A percentile compares a stretch with the other conserved stretches of the same genome.
Conservation (phyloP, 495 filamentous ascomycete genomes). For the Tirmania nivea region DNA sequence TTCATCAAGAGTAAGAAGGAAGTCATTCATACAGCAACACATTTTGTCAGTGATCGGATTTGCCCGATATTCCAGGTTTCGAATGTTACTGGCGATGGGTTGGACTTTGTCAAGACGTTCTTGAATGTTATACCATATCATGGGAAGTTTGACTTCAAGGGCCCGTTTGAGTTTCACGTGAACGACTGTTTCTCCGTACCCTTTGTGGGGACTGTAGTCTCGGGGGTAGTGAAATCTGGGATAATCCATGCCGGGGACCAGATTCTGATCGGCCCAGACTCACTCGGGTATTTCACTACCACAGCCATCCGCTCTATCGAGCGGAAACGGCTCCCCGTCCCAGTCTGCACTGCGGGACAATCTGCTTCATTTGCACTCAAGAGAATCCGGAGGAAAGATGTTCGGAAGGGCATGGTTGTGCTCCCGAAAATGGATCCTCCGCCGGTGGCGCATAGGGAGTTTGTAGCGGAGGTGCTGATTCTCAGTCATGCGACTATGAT, state of each 20-base stretch:
- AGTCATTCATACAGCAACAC: conserved; percentile 82
- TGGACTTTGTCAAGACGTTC: conserved; percentile 64
- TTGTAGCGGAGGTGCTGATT: conserved; percentile 89
- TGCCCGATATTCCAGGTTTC: conserved; percentile 96
- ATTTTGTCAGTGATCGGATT: conserved; percentile 87
- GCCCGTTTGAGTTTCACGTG: conserved; percentile 82
- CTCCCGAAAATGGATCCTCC: conserved; percentile 55
- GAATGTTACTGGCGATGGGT: conserved; percentile 79
- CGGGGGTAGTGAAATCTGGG: conserved; percentile 72
- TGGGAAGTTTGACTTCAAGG: conserved; percentile 72
- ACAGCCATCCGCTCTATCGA: conserved; percentile 87
- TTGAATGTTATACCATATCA: conserved; percentile 90
- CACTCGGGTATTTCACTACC: conserved; percentile 71
- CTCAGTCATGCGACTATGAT: conserved; percentile 96
- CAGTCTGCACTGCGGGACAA: conserved; percentile 75
- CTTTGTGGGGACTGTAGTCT: conserved; percentile 89
- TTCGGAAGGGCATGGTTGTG: conserved; percentile 96
- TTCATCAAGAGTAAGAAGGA: conserved; percentile 83
- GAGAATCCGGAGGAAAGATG: conserved; percentile 69
- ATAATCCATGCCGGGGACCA: conserved; percentile 80
- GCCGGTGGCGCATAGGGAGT: conserved; percentile 74
- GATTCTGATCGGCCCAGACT: conserved; percentile 78
- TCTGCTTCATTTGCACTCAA: conserved; percentile 81
- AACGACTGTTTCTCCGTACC: conserved; percentile 99
- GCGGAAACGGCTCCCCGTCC: conserved; percentile 78